phyloP scores from a whole-genome alignment of 257 asterid genomes.

The Scutellaria barbata region DNA sequence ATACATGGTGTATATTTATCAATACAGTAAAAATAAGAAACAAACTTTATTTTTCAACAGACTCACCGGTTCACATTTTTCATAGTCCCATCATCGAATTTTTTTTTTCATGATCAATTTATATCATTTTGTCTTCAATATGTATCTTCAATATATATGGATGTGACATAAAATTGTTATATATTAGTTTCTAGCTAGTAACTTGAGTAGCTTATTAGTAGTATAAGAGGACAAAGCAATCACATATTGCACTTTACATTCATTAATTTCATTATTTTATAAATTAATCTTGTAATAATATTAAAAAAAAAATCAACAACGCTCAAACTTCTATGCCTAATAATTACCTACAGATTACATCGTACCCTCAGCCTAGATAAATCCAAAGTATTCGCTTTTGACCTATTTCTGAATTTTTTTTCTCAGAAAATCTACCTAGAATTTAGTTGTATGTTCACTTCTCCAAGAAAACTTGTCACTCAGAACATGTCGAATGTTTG shows the following conservation, averaged over 20 bases:
- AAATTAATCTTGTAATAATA: not conserved
- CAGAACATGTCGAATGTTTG: constrained; percentile 24
- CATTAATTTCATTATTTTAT: not conserved
- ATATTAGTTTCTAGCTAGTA: too few species aligned
- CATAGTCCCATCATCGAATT: too few species aligned
- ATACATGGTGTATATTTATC: too few species aligned
- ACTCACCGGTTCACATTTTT: too few species aligned
- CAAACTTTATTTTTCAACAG: too few species aligned
- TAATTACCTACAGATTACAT: constrained; percentile 36
- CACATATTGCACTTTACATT: not conserved
- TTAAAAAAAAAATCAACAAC: not conserved
- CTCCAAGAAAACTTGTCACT: constrained; percentile 40
- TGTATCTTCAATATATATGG: too few species aligned
- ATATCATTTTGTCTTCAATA: too few species aligned
- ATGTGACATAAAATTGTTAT: too few species aligned
- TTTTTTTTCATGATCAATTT: too few species aligned
- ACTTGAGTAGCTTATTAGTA: too few species aligned
- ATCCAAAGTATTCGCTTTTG: constrained; percentile 50
- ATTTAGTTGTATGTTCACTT: constrained; percentile 31
- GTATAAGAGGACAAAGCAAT: too few species aligned
- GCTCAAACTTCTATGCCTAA: constrained; percentile 43
- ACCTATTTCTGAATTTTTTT: constrained; percentile 29
- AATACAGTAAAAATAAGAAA: too few species aligned
- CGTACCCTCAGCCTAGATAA: constrained; percentile 39
- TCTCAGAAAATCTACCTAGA: constrained; percentile 53